Evolutionary conservation across 108 stramenopile genomes (phyloP).

Genomic region (Bacterosira constricta): DNA sequence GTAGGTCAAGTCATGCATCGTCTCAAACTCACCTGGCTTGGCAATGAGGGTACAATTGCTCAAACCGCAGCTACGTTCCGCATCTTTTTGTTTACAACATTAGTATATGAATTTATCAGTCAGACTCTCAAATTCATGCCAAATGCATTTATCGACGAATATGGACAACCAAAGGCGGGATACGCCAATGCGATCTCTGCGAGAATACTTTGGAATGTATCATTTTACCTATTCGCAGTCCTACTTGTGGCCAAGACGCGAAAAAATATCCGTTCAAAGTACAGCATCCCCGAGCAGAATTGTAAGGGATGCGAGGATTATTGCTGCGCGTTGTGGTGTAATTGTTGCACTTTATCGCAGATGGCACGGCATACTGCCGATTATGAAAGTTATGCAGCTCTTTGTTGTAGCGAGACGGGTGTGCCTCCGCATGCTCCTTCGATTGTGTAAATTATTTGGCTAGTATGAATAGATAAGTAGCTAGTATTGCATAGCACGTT

Average conservation of each 20-base stretch:
- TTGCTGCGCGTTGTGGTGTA: conserved; percentile 63
- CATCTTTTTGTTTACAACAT: conserved; percentile 50
- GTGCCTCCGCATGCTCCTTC: conserved; percentile 36
- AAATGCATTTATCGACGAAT: conserved; percentile 8
- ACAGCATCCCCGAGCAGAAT: conserved; percentile 56
- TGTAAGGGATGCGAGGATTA: conserved; percentile 50
- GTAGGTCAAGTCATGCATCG: conserved; percentile 61
- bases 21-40: conserved; percentile 46
- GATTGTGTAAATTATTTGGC: background rate
- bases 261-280: conserved; percentile 47
- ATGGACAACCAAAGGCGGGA: background rate
- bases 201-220: conserved; percentile 29
- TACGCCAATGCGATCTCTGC: too few relatives aligned
- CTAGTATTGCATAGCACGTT: too few relatives aligned
- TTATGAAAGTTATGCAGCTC: conserved; percentile 71
- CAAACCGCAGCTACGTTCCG: conserved; percentile 52
- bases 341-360: conserved; percentile 69
- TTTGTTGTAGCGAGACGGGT: conserved; percentile 69
- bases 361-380: conserved; percentile 80
- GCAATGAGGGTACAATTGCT: conserved; percentile 8
- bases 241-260: conserved; percentile 49
- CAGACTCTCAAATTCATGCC: conserved; percentile 45
- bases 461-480: too few relatives aligned
- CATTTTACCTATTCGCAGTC: conserved; percentile 27
- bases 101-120: conserved; percentile 21